These are phyloP conservation scores for Chenopodium album DNA, from an alignment of 148 eudicot species.

Conservation along the genomic window DNA sequence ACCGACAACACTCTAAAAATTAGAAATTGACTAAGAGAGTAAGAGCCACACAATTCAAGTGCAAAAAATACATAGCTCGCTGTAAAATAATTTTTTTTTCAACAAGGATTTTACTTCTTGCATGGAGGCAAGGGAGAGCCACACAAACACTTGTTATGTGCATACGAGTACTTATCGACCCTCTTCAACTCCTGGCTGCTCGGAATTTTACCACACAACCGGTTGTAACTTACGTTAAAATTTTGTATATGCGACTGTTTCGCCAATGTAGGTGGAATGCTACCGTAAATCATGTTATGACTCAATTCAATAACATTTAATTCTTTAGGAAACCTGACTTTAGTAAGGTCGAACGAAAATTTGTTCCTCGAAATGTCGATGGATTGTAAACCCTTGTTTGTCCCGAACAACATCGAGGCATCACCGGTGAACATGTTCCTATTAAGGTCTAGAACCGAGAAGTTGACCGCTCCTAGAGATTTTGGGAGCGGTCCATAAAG, in stretches of 20 bases:
- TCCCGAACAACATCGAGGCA: conserved; percentile 29
- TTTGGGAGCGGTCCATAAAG: conserved; percentile 42
- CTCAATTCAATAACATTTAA: conserved; percentile 19
- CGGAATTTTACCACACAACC: conserved; percentile 55
- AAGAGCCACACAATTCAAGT: no score
- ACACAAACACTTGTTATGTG: conserved; percentile 58
- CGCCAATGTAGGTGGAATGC: conserved; percentile 12
- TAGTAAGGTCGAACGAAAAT: conserved; percentile 30
- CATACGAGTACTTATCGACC: conserved; percentile 29
- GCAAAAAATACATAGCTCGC: no score
- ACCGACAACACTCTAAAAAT: no score
- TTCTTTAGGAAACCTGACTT: conserved; percentile 11
- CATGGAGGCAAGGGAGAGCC: conserved; percentile 49
- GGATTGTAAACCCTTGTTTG: conserved; percentile 4
- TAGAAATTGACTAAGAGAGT: no score
- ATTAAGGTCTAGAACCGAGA: conserved; percentile 27
- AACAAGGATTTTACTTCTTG: conserved; percentile 17
- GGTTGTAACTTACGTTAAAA: conserved; percentile 49
- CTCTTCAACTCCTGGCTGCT: conserved; percentile 6
- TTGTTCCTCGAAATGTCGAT: conserved; percentile 29
- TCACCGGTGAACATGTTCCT: conserved; percentile 38
- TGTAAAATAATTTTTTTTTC: no score
- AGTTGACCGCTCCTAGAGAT: conserved; percentile 23
- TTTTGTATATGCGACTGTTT: neutral
- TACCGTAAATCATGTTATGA: conserved; percentile 36